Base-by-base conservation (phyloP, 371 early-diverging fungal species). In the Mucor irregularis region DNA sequence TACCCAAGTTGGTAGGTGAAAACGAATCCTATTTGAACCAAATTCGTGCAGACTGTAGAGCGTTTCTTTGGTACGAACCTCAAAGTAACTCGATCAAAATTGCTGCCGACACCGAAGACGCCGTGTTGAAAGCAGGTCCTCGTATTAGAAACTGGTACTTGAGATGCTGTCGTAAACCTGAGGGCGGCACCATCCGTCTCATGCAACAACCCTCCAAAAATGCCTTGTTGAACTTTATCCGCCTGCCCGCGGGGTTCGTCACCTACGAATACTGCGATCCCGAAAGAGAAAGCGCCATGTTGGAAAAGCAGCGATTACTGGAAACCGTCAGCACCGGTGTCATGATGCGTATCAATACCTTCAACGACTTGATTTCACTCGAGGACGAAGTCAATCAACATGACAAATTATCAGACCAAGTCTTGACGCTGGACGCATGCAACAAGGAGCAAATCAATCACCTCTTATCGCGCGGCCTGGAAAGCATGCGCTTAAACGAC, bases 81-180 rank as follows among this genome's bases (percentile, higher is more conserved):
- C 9, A 33, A 1, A 8, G 19, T 0, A 58, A 67, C 8, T 8
- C 31, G 1, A 35, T 72, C 29, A 47, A 57, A 25, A 35, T 69
- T 3, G 49, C 52, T 4, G 54, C 63, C 0, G 61, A 70, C 6
- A 53, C 58, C 1, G 55, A 69, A 29, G 62, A 63, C 6, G 21
- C 40, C 3, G 61, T 78, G 0, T 40, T 37, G 10, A 13, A 43
- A 21, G 75, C 78, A 3, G 42, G 62, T 11, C 13, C 46, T 0
- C 75, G 75, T 19, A 25, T 78, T 10, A 71, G 78, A 19, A 73
- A 74, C n/a, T 69, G 73, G 71, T 73, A 74, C 43, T 44, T 74
- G 22, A 62, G 61, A 13, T 58, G 49, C 11, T 24, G 39, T 0
- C 66, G 78, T 8, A 53, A 53, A 16, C 66, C 65, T 2, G 47